Percentiles rank a stretch among this genome's conserved stretches.
Conservation (phyloP, 305 asterid species). For the Fraxinus albicans region DNA sequence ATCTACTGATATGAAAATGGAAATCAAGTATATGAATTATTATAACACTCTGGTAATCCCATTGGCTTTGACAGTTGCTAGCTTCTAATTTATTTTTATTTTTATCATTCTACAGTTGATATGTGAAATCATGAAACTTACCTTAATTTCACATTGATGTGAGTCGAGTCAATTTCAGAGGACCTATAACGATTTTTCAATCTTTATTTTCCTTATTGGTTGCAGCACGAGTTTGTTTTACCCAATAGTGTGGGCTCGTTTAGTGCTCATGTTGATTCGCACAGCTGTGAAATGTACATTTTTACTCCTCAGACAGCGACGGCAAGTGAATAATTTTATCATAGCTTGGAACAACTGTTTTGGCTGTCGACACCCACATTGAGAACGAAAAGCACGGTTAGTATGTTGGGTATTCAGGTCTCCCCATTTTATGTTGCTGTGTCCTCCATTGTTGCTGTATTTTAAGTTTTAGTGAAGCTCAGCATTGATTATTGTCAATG, state of each 20-base stretch:
- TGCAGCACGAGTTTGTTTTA: conserved; percentile 47
- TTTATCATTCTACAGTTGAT: not conserved
- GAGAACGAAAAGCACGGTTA: not conserved
- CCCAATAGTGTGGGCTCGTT: conserved; percentile 29
- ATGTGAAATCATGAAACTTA: not conserved
- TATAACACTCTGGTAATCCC: not conserved
- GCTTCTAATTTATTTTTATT: not conserved
- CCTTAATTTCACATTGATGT: not conserved
- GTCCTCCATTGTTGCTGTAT: not conserved
- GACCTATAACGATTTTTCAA: not conserved
- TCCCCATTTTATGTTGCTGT: not conserved
- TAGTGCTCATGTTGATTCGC: conserved; percentile 43
- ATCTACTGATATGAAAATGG: not conserved
- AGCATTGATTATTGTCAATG: not conserved
- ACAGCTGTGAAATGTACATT: conserved; percentile 42
- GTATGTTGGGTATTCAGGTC: not conserved
- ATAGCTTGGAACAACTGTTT: not conserved
- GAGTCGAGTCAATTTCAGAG: not conserved
- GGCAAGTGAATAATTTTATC: not conserved
- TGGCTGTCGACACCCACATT: not conserved
- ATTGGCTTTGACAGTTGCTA: not conserved
- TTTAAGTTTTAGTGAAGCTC: not conserved
- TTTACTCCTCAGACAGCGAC: conserved; percentile 29
- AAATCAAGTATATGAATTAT: not conserved
- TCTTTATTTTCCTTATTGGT: not conserved